A percentile compares a stretch with the other conserved stretches of the same genome.
Conservation (phyloP, 225 moss, liverwort and hornwort genomes). For the Bryoerythrophyllum caledonicum region DNA sequence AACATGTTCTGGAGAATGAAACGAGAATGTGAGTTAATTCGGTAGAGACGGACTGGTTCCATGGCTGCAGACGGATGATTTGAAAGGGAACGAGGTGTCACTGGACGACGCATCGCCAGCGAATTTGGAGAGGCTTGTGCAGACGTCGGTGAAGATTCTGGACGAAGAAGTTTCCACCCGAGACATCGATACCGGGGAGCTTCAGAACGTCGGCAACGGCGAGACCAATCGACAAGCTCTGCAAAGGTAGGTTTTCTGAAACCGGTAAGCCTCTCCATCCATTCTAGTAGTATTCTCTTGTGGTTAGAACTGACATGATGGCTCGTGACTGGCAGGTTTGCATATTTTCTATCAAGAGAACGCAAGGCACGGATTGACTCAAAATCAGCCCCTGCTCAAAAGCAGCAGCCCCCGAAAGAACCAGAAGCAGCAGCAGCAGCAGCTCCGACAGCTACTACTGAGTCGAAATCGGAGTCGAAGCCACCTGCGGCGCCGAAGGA, state of each 20-base stretch:
- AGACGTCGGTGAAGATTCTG: slow-evolving; percentile 31
- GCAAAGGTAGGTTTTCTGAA: too few relatives aligned
- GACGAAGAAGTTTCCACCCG: slow-evolving; percentile 33
- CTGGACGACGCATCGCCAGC: slow-evolving; percentile 47
- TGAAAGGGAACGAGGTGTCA: slow-evolving; percentile 29
- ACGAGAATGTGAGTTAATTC: not conserved
- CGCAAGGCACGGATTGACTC: slow-evolving; percentile 33
- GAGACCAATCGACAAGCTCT: slow-evolving; percentile 54
- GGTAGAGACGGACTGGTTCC: too few relatives aligned
- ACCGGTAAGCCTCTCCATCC: not conserved
- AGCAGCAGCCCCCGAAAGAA: not conserved
- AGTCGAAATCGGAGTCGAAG: not conserved
- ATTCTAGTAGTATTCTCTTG: not conserved
- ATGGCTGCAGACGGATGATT: slow-evolving; percentile 35
- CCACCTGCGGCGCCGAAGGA: too few relatives aligned
- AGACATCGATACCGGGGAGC: slow-evolving; percentile 47
- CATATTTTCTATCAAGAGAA: slow-evolving; percentile 52
- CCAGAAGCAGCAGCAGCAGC: slow-evolving; percentile 1
- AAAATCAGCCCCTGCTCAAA: not conserved
- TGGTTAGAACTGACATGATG: slow-evolving; percentile 10
- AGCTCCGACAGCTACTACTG: not conserved
- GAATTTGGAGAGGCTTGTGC: slow-evolving; percentile 37
- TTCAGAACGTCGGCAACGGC: slow-evolving; percentile 18
- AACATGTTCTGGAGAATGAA: too few relatives aligned
- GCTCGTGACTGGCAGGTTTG: slow-evolving; percentile 36